Base-by-base conservation (phyloP, 2,329 filamentous ascomycete species). In the Capronia epimyces region DNA sequence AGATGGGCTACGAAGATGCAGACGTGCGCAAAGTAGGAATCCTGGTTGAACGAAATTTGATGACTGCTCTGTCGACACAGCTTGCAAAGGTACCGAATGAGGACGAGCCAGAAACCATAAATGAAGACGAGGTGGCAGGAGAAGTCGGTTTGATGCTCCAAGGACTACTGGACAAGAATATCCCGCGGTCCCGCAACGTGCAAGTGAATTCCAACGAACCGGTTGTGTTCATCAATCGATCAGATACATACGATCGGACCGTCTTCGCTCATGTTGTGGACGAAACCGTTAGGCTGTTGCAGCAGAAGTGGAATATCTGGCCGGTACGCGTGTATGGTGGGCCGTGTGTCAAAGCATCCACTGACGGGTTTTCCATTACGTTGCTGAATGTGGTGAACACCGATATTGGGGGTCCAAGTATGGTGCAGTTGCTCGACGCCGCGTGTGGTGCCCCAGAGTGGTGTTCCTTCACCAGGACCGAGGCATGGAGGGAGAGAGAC, bases 301-400 rank as follows among this genome's bases (percentile, higher is more conserved):
- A 58, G 27, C 32, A 55, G 15, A 32, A 34, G 22, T 55, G 52
- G 42, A 48, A 55, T 16, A 54, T 60, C 27, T 57, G 50, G 52
- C 59, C 58, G 2, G 59, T 60, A 2, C 46, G 59, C 5, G 58
- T 59, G 2, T 62, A 60, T 43, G 56, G 44, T 12, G 49, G 53
- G 2, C 15, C 24, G 1, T 45, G 39, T 37, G 10, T 49, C 13
- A 39, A 46, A 13, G 16, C 16, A 10, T 27, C 25, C 25, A 31
- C 29, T 4, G 21, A 27, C 15, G 49, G 29, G 7, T 58, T 57
- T 15, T 55, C 46, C 3, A 47, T 60, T 16, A 50, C 53, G 8
- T 37, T 62, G 47, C 32, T 62, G 45, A 62, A 62, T 46, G 59
- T 60, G 12, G 58, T 60, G n/a, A 62, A 62, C 22, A 60, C 58